Evolutionary conservation across 1,284 basidiomycete genomes (phyloP).

Genomic region (Salmacisia buchloeana): DNA sequence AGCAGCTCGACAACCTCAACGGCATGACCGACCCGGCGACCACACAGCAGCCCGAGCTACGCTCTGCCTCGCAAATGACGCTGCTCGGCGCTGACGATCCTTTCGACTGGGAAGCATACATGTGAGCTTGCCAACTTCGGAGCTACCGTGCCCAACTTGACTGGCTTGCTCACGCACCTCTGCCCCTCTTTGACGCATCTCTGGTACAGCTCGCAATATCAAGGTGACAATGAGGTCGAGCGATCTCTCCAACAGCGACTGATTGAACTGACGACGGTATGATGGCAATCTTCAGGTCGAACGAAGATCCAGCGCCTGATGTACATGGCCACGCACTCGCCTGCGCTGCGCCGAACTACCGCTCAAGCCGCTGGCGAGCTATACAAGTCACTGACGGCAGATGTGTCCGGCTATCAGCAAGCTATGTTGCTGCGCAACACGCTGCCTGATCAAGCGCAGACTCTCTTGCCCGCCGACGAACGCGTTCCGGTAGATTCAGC

Average conservation of each 20-base stretch:
- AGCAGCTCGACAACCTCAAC: background rate
- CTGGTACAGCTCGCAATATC: slow-evolving; percentile 16
- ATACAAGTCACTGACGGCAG: slow-evolving; percentile 11
- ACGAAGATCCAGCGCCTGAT: slow-evolving; percentile 22
- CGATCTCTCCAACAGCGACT: background rate
- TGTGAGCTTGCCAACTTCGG: slow-evolving; percentile 11
- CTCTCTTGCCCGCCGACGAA: slow-evolving; percentile 18
- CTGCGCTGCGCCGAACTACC: background rate
- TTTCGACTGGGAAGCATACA: slow-evolving; percentile 43
- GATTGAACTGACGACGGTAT: background rate
- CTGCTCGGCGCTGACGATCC: slow-evolving; percentile 18
- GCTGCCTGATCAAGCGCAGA: slow-evolving; percentile 1
- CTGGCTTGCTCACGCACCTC: background rate
- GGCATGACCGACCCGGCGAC: too few species aligned
- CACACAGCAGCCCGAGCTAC: too few species aligned
- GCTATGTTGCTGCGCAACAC: slow-evolving; percentile 14
- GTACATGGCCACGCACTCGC: slow-evolving; percentile 7
- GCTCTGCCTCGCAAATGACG: too few species aligned
- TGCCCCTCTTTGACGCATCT: background rate
- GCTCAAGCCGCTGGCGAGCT: slow-evolving; percentile 5
- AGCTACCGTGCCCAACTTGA: background rate
- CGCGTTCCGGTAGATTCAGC: slow-evolving; percentile 44
- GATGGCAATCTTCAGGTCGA: slow-evolving; percentile 10
- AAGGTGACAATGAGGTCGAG: slow-evolving; percentile 15
- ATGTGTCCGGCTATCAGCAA: slow-evolving; percentile 12